Evolutionary conservation across 352 stramenopile species (phyloP), one percentile per base, ranked within the genome.

Genomic region (Phytopythium oedochilum): DNA sequence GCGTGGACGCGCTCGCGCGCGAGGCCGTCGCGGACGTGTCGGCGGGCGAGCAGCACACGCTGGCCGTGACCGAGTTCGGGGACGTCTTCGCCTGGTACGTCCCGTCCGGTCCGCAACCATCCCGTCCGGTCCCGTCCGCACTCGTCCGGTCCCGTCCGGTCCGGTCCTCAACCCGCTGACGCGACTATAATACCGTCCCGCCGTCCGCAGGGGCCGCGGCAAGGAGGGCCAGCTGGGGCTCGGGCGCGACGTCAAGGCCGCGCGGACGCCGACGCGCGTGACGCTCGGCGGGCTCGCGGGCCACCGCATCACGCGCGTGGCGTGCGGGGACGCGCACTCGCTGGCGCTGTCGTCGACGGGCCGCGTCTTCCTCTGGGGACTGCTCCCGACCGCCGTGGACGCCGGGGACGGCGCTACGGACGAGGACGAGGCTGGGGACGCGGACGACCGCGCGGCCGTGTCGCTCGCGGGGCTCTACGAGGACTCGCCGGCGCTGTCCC

Each of bases 51-150:
- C 71, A 85, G 48, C 83, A 93, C 66, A 88, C 75, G 17, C 69
- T 93, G 10, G 80, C 76, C 2, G 73, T 91, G 10, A 93, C 86
- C 39, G 80, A 93, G 48, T 93, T 91, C 48, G 83, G 83, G 46
- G 80, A 91, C 9, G 78, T 93, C 12, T 89, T 89, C 50, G 71
- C 83, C 9, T 93, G 83, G 82, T 83, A 60, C 12, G 53, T 53
- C 10, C 29, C 9, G 29, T 32, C 5, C 29, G n/a, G n/a, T 32
- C 29, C 29, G 29, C n/a, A n/a, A n/a, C n/a, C n/a, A 9, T 5
- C 5, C 5, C 29, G 29, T 32, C 5, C 9, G 5, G 5, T 5
- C 18, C 36, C 36, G 18, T 42, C 6, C 44, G 35, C 14, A 50
- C n/a, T n/a, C n/a, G n/a, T 32, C 29, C 29, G 29, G 29, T 5